phyloP scores from a whole-genome alignment of 805 yeast genomes.

The Wickerhamiella kurtzmanii region DNA sequence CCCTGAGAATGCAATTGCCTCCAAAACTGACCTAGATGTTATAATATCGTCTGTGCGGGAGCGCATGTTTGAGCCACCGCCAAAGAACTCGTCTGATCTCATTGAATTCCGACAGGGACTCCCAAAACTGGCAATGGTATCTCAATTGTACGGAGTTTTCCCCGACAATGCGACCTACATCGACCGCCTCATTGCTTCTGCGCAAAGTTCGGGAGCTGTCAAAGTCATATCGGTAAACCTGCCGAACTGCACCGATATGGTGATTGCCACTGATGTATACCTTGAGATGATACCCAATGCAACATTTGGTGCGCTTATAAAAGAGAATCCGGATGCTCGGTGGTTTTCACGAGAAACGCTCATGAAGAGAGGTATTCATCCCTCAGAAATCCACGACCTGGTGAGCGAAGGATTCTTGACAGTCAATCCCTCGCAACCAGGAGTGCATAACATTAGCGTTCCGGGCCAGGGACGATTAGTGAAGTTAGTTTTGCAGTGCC shows the following conservation, averaged over 20 bases:
- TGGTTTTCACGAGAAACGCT: constrained; percentile 20
- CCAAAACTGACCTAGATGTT: constrained; percentile 15
- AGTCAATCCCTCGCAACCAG: constrained; percentile 23
- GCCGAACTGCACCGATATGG: constrained; percentile 23
- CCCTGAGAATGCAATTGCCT: constrained; percentile 12
- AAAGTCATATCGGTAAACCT: constrained; percentile 22
- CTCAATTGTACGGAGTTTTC: constrained; percentile 27
- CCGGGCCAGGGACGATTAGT: constrained; percentile 28
- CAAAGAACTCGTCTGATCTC: constrained; percentile 22
- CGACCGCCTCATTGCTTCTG: constrained; percentile 23
- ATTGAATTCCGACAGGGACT: constrained; percentile 18
- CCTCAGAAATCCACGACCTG: constrained; percentile 12
- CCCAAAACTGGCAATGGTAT: constrained; percentile 24
- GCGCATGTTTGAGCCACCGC: constrained; percentile 24
- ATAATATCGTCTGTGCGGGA: constrained; percentile 19
- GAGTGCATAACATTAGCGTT: constrained; percentile 23
- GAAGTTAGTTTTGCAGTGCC: constrained; percentile 22
- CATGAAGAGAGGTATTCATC: constrained; percentile 11
- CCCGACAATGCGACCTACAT: constrained; percentile 26
- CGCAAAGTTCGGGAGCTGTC: constrained; percentile 18
- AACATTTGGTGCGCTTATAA: constrained; percentile 18
- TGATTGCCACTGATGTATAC: constrained; percentile 20
- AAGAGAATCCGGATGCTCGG: constrained; percentile 20
- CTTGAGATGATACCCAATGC: constrained; percentile 7
- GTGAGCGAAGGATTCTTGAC: constrained; percentile 26